phyloP scores from a whole-genome alignment of 2,329 filamentous ascomycete species.

The Pseudocercospora fijiensis region DNA sequence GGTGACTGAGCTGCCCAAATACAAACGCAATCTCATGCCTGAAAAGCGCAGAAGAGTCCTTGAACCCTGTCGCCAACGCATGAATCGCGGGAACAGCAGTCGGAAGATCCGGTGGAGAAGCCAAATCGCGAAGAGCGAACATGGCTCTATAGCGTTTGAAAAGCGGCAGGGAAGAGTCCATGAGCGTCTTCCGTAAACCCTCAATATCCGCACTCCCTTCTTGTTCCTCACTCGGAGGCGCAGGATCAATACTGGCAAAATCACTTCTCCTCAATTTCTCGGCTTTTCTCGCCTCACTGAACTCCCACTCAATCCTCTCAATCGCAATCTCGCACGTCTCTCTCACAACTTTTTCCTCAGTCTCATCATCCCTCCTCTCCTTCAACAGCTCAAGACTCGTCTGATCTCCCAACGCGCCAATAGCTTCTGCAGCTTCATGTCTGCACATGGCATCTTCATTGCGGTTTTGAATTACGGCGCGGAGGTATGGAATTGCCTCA shows the following conservation, averaged over 20 bases:
- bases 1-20: conserved; percentile 92
- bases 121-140: conserved; percentile 94
- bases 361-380: conserved; percentile 69
- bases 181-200: conserved; percentile 71
- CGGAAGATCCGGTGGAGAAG: conserved; percentile 85
- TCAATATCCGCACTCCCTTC: conserved; percentile 62
- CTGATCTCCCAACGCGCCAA: conserved; percentile 79
- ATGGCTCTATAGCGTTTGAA: conserved; percentile 96
- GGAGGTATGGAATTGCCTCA: conserved; percentile 70
- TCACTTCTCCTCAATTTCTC: conserved; percentile 76
- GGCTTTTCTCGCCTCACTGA: conserved; percentile 65
- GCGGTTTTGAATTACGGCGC: conserved; percentile 70
- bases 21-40: conserved; percentile 98
- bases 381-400: conserved; percentile 72
- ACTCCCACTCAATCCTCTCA: conserved; percentile 90
- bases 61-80: conserved; percentile 80
- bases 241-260: conserved; percentile 93
- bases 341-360: conserved; percentile 76
- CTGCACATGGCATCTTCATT: conserved; percentile 92
- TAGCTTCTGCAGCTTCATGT: conserved; percentile 92
- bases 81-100: conserved; percentile 85
- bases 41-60: conserved; percentile 86
- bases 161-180: conserved; percentile 75
- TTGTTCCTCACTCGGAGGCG: conserved; percentile 70
- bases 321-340: conserved; percentile 98